phyloP scores from a whole-genome alignment of 2,329 filamentous ascomycete genomes.

The Alternaria solani region DNA sequence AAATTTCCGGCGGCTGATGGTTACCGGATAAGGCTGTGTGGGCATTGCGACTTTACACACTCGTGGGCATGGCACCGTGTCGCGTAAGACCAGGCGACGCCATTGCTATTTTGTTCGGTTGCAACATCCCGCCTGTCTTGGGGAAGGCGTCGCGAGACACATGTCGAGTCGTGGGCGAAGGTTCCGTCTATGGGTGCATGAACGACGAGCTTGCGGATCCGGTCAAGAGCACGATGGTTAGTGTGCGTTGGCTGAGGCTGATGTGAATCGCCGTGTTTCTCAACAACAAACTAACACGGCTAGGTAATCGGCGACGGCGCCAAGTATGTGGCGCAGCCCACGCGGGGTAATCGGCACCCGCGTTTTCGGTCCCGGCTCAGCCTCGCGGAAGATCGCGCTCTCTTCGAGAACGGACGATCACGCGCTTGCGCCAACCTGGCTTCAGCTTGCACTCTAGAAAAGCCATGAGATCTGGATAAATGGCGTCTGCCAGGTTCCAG shows the following conservation, averaged over 20 bases:
- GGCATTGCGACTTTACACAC: conserved; percentile 7
- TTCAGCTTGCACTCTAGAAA: too few species aligned
- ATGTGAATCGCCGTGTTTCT: conserved; percentile 9
- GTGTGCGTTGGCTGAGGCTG: conserved; percentile 20
- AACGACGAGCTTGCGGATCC: conserved; percentile 32
- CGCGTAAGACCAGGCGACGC: conserved; percentile 38
- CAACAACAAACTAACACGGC: too few species aligned
- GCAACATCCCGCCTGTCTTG: conserved; percentile 48
- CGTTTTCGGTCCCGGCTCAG: too few species aligned
- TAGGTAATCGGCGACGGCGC: too few species aligned
- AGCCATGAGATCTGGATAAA: too few species aligned
- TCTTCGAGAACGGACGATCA: too few species aligned
- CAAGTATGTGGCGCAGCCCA: too few species aligned
- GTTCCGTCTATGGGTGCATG: conserved; percentile 41
- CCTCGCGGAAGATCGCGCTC: too few species aligned
- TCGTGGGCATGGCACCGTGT: conserved; percentile 34
- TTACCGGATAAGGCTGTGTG: conserved; percentile 33
- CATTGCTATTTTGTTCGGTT: conserved; percentile 45
- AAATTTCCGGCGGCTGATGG: conserved; percentile 42
- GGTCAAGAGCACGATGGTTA: conserved; percentile 22
- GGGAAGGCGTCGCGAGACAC: conserved; percentile 24
- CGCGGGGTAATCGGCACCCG: too few species aligned
- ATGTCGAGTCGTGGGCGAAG: conserved; percentile 42
- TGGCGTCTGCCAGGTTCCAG: too few species aligned
- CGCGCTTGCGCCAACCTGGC: too few species aligned